Base-by-base conservation (phyloP, 805 yeast genomes). In the Sugiyamaella mastotermitis region DNA sequence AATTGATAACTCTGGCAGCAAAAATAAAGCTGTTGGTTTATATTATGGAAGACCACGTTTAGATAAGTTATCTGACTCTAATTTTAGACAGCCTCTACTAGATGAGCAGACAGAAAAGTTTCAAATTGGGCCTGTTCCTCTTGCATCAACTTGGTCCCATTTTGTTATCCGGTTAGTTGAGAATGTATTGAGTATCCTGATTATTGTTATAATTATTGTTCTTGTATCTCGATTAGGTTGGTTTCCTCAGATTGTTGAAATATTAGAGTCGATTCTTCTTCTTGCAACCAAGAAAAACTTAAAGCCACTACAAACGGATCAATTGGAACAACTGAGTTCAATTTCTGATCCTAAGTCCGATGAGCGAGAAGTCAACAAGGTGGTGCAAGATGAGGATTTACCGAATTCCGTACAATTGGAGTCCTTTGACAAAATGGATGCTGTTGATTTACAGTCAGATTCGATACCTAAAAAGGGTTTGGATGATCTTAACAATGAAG, bases 121-220 rank as follows among this genome's bases (percentile, higher is more conserved):
- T n/a, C 30, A n/a, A 13, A 22, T 22, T 10, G 7, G 7, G 10
- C 24, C 24, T 7, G 24, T 22, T 11, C 38, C 41, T 10, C 24
- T 26, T 8, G 31, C 43, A 11, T 35, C 44, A n/a, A 16, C 42
- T 4, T 46, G 53, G 51, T 38, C 41, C 34, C 43, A 40, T 14
- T 29, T 52, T 22, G 17, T 45, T 3, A 24, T 28, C 19, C 45
- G 59, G 40, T 58, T 38, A 23, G 33, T 69, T 3, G 76, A 71
- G 47, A 67, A 68, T 33, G 53, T 68, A 2, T 36, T 66, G 26
- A 55, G 67, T 37, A 46, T 67, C n/a, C 24, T 62, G 4, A 42
- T 66, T 3, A 46, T 66, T 8, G 44, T 37, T 1, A 40, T 49
- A 6, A 22, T 58, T 1, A 37, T 57, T 3, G 46, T 57, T 5